Conservation (phyloP, 805 yeast genomes). For the Lipomyces spencermartinsiae region DNA sequence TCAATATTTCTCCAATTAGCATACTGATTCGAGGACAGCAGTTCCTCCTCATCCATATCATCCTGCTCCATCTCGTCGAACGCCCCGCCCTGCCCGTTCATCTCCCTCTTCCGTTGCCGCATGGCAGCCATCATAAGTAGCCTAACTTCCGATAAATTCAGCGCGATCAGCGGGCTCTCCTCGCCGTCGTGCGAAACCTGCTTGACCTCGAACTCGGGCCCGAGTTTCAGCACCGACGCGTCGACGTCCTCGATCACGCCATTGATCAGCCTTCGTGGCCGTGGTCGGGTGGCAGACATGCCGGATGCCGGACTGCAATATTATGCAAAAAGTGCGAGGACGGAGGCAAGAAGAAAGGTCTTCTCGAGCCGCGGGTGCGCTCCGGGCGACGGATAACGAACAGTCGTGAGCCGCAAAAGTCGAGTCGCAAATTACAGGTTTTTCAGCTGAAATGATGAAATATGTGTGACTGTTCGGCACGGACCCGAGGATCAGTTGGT, state of each 20-base stretch:
- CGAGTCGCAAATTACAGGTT: background rate
- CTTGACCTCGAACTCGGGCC: conserved; percentile 86
- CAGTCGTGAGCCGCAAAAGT: background rate
- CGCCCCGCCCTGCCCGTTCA: conserved; percentile 45
- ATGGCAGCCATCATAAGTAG: conserved; percentile 88
- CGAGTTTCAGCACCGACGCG: conserved; percentile 83
- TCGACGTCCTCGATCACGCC: conserved; percentile 89
- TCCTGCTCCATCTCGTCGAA: conserved; percentile 48
- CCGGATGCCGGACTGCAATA: background rate
- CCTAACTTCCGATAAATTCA: conserved; percentile 89
- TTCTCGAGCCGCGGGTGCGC: conserved; percentile 7
- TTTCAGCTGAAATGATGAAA: background rate
- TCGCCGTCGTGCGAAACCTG: conserved; percentile 85
- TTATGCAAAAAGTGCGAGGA: background rate
- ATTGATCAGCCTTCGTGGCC: conserved; percentile 70
- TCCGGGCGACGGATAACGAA: background rate
- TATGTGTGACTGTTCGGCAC: background rate
- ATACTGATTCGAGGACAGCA: conserved; percentile 35
- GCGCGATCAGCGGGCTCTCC: conserved; percentile 75
- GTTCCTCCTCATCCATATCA: conserved; percentile 48
- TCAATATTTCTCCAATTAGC: background rate
- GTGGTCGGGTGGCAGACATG: conserved; percentile 83
- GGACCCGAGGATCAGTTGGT: background rate
- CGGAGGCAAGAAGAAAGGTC: background rate
- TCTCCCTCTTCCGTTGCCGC: conserved; percentile 68